Evolutionary conservation across 2,329 filamentous ascomycete genomes (phyloP), one percentile per base, ranked within the genome.

Genomic region (Trichoderma simmonsii): DNA sequence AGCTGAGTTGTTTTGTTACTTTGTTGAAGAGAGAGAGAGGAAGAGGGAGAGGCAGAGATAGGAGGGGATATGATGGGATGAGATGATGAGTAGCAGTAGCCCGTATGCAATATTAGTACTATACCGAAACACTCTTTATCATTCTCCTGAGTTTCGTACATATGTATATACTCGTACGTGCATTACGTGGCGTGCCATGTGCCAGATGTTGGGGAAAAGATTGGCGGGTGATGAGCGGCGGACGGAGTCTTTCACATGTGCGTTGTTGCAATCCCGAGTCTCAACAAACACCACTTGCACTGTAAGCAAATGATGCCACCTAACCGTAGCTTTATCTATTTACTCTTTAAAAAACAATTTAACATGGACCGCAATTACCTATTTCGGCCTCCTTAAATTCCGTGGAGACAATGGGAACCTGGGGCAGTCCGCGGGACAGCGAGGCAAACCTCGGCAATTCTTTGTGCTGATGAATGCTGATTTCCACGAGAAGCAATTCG

Each of bases 61-160:
- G 14, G 26, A 21, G 39, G 15, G 15, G 9, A 24, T 6, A 24
- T 2, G 48, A 51, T 21, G 24, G 18, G 18, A 15, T 36, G 34
- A 36, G 18, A 15, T 36, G 34, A 36, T 5, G 12, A 36, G 34
- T 36, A 36, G 36, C 30, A 54, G 62, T 71, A 67, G 62, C 36
- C 39, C 54, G 62, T 71, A 67, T 71, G 62, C 62, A 67, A 67
- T 66, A 67, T 56, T 67, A 66, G 70, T 67, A 67, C 30, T 32
- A 62, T 28, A 68, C 6, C 12, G 43, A 61, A 24, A 61, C 11
- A 34, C 28, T 28, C n/a, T 26, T 28, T 28, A 14, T 26, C 3
- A 68, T 26, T 21, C 8, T 21, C 14, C 11, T 14, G 14, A 5
- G 1, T 1, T 6, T 62, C n/a, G 15, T 34, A 9, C 2, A 3